Base-by-base conservation (phyloP, 345 rosid species). In the Hibiscus trionum region DNA sequence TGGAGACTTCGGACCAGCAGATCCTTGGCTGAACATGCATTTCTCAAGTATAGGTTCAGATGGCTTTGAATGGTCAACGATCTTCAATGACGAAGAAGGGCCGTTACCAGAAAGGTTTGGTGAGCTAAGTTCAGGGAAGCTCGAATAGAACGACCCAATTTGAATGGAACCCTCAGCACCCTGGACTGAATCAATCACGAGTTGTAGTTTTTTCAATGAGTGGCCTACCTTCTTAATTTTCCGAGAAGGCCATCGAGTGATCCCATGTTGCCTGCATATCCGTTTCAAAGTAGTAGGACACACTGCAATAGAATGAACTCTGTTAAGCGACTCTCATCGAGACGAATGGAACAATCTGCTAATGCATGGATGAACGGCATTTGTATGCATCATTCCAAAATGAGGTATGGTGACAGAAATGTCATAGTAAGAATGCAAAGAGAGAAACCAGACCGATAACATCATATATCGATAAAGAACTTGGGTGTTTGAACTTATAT, bases 151-250 rank as follows among this genome's bases (percentile, higher is more conserved):
- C 37, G 98, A 89, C 33, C 88, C 91, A 3, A 91, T 85, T 75
- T 84, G 94, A 80, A 93, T 82, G 55, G 98, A 66, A 42, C 96
- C 91, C 78, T 91, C 85, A 24, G 87, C 88, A 68, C 98, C 98
- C 82, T 90, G 93, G 60, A 94, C 98, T 1, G 98, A 86, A 78
- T 94, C 91, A n/a, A 94, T 90, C 68, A 94, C 97, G 7, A 82
- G 88, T 72, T 94, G 97, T 73, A 94, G 94, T 77, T 94, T 94
- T 88, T 73, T 90, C 62, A 94, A 76, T 16, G 98, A 88, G 78
- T 88, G 96, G 35, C 93, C 95, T 47, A 94, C 98, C 85, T 94
- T 91, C 85, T 94, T 94, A 82, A 94, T 87, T 86, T 91, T 91
- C 59, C 98, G 85, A 37, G 98, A 94, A 39, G 98, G 98, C 98